Evolutionary conservation across 192 early-diverging fungal species (phyloP), one percentile per base, ranked within the genome.

Genomic region (Podila horticola): DNA sequence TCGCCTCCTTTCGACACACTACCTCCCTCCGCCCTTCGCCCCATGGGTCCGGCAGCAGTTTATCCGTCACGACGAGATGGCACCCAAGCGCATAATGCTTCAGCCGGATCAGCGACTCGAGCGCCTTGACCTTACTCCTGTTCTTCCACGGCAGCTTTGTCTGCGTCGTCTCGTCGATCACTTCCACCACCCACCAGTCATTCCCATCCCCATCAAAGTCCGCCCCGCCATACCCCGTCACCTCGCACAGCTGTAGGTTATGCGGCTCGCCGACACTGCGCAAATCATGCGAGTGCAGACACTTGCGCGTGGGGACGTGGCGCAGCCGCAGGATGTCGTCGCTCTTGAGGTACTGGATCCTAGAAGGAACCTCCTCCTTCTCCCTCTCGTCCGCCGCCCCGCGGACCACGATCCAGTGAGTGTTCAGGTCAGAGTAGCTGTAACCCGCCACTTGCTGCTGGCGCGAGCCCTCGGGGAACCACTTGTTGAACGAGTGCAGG

Each of bases 171-270:
- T 41, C 59, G n/a, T 58, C 55, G 8, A 58, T 26, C 30, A 92
- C 88, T 69, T 94, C 91, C 11, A 97, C 86, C 33, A 88, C 83
- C 94, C 94, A 97, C 86, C 93, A 89, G 86, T 97, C 96, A 74
- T 96, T 97, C 58, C 89, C 73, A 71, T 97, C 96, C 34, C 95
- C 95, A 50, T 87, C 66, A 79, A 88, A 93, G 3, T 86, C 85
- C 49, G 84, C 74, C 67, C 84, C 91, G 31, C 90, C 92, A 66
- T 91, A 91, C 26, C 81, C 90, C 24, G 86, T 83, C 49, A 67
- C 65, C 51, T 58, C 62, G 61, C 36, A 50, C 41, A 74, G 30
- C 12, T 49, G 6, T 11, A 13, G 3, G 24, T 62, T 58, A 1
- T 50, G 36, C 12, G 36, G 24, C 36, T 57, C 51, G 0, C 24